Evolutionary conservation across 352 stramenopile genomes (phyloP).

Genomic region (Bremia lactucae): DNA sequence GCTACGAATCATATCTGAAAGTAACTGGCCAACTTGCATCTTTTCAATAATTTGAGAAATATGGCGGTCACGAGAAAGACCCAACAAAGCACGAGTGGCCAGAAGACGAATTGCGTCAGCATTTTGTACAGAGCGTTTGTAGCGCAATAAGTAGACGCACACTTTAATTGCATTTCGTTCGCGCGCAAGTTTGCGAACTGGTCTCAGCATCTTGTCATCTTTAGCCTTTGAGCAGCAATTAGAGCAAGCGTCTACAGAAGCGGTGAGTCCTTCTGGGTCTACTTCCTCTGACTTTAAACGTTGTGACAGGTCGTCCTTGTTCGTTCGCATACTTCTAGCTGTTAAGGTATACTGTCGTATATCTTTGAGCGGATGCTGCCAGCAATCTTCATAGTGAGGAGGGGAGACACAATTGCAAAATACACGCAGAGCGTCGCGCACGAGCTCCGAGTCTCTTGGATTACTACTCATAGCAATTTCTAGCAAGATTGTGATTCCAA

Average conservation of each 20-base stretch:
- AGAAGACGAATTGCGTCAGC: constrained; percentile 79
- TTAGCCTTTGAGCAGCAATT: constrained; percentile 49
- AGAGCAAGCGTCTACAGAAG: constrained; percentile 5
- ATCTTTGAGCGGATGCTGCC: constrained; percentile 78
- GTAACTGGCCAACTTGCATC: constrained; percentile 78
- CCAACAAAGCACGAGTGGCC: constrained; percentile 68
- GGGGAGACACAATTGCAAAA: constrained; percentile 80
- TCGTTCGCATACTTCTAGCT: constrained; percentile 51
- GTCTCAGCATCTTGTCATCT: constrained; percentile 56
- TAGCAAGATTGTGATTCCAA: constrained; percentile 61
- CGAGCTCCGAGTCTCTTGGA: constrained; percentile 54
- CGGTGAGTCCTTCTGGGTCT: constrained; percentile 1
- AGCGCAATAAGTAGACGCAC: constrained; percentile 76
- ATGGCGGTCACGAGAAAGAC: constrained; percentile 74
- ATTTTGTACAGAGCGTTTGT: constrained; percentile 81
- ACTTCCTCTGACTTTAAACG: constrained; percentile 4
- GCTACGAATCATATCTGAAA: constrained; percentile 81
- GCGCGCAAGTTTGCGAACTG: constrained; percentile 59
- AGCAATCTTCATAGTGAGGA: constrained; percentile 68
- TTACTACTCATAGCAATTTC: constrained; percentile 72
- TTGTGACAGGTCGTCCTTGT: constrained; percentile 22
- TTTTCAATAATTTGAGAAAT: constrained; percentile 87
- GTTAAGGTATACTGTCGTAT: constrained; percentile 74
- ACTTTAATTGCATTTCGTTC: constrained; percentile 84
- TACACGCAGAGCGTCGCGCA: constrained; percentile 59